Evolutionary conservation across 495 filamentous ascomycete genomes (phyloP), one percentile per base, ranked within the genome.

Genomic region (Trichocladium uniseriatum): DNA sequence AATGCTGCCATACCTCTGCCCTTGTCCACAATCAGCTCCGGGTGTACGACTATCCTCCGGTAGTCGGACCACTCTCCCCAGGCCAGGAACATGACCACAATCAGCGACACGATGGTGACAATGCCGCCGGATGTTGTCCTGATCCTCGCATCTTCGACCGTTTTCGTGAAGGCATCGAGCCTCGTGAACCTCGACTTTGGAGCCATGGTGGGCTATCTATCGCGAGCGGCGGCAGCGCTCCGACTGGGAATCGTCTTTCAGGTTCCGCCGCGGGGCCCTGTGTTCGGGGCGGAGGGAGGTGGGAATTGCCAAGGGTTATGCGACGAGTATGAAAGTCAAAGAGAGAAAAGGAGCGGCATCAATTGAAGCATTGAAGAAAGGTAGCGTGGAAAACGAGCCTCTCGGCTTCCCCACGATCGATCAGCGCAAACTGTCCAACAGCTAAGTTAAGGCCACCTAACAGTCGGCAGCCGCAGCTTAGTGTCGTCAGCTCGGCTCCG

Each of bases 131-230:
- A 92, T 11, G 94, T 97, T n/a, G 92, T 98, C 59, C 94, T 86
- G 66, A 97, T 79, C 51, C 94, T 80, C 53, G 92, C 92, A 82
- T 98, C 92, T 62, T 97, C 94, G 38, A 98, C 92, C 31, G 92
- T 98, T 69, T 98, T 98, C 31, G 89, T 92, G 66, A 98, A 98
- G 71, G 92, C 92, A 66, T 98, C 92, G 38, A 98, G 84, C 73
- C 86, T 84, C 39, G 86, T 95, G 64, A 98, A 95, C 64, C 92
- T 84, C 56, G 87, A 94, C 61, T 83, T 83, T 28, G 76, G 59
- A 51, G 80, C 66, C 79, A 83, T 83, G 29, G 55, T 68, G 64
- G n/a, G n/a, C n/a, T n/a, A n/a, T 28, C 16, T 54, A 14, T 51
- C 14, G 52, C 44, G 43, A 37, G 50, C 39, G 22, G 41, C 19